These are phyloP conservation scores for Castanea sativa DNA, from an alignment of 306 rosid species.

Conservation along the genomic window DNA sequence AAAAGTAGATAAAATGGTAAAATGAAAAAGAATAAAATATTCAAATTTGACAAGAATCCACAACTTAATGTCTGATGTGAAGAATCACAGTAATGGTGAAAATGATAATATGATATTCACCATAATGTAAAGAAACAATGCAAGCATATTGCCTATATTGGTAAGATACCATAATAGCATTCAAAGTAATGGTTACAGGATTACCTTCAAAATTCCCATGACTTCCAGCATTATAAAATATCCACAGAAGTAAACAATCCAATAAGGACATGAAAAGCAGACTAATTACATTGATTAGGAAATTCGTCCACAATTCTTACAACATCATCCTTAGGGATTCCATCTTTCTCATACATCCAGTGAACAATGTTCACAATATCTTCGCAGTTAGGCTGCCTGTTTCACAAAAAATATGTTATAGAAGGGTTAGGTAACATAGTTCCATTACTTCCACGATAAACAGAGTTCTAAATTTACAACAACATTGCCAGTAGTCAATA, in stretches of 20 bases:
- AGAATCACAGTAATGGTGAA: background rate
- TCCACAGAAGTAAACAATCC: conserved; percentile 2
- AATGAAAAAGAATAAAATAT: background rate
- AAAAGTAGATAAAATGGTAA: background rate
- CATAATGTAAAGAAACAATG: background rate
- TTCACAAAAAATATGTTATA: conserved; percentile 41
- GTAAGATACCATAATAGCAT: background rate
- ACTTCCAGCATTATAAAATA: conserved; percentile 1
- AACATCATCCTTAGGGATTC: conserved; percentile 74
- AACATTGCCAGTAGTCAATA: background rate
- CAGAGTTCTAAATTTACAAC: background rate
- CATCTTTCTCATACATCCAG: conserved; percentile 88
- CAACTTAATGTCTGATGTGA: background rate
- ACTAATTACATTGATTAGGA: conserved; percentile 79
- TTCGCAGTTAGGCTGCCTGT: conserved; percentile 89
- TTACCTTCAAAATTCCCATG: background rate
- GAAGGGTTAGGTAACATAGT: conserved; percentile 18
- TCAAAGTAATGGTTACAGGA: background rate
- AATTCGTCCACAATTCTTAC: conserved; percentile 58
- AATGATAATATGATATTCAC: background rate
- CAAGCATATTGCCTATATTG: background rate
- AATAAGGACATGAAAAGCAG: conserved; percentile 4
- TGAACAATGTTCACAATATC: conserved; percentile 86
- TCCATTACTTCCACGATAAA: background rate
- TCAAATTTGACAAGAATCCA: background rate